phyloP scores from a whole-genome alignment of 441 rosid genomes.

The Croton laevigatus region DNA sequence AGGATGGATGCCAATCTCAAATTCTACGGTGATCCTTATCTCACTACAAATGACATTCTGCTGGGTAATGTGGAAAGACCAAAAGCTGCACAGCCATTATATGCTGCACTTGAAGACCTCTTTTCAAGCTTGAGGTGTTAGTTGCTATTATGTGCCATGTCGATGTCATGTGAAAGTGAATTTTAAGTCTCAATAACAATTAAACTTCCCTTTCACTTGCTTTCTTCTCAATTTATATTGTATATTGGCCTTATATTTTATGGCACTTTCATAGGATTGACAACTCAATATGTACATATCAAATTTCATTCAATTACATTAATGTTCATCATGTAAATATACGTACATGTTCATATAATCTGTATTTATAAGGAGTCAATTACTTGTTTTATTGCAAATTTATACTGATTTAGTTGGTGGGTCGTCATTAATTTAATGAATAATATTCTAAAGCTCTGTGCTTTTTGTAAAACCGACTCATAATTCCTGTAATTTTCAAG shows the following conservation, averaged over 20 bases:
- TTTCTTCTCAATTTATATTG: not conserved
- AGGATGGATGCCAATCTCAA: slow-evolving; percentile 77
- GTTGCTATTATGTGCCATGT: not conserved
- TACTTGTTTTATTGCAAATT: too few species aligned
- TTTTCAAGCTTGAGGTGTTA: slow-evolving; percentile 45
- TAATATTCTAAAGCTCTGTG: too few species aligned
- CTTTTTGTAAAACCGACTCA: too few species aligned
- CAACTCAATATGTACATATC: not conserved
- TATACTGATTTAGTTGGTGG: too few species aligned
- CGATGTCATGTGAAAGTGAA: not conserved
- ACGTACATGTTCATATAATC: not conserved
- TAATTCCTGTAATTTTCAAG: too few species aligned
- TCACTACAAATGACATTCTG: slow-evolving; percentile 71
- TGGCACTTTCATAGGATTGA: not conserved
- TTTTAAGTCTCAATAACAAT: not conserved
- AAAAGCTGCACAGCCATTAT: slow-evolving; percentile 86
- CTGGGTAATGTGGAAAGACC: slow-evolving; percentile 81
- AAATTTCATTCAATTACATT: not conserved
- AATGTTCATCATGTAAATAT: not conserved
- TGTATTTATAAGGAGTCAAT: too few species aligned
- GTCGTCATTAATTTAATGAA: too few species aligned
- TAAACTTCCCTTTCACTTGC: not conserved
- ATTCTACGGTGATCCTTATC: slow-evolving; percentile 94
- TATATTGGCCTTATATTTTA: not conserved
- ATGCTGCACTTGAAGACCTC: slow-evolving; percentile 62